Base-by-base conservation (phyloP, 225 moss, liverwort and hornwort genomes). In the Pseudoscleropodium purum region DNA sequence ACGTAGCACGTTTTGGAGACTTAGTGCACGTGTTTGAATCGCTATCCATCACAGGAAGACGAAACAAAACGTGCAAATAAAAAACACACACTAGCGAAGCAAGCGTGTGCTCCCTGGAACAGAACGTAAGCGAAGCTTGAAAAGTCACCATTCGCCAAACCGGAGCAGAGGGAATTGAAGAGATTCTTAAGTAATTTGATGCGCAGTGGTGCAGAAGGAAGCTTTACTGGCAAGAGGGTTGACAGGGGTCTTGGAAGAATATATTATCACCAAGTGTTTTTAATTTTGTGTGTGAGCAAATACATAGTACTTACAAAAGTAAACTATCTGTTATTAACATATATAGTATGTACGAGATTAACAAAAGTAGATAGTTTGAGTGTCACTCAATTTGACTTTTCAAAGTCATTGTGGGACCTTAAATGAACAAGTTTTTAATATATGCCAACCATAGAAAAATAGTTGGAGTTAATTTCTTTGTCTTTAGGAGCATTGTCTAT, bases 351-450 rank as follows among this genome's bases (percentile, higher is more conserved):
- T 69, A n/a, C 21, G n/a, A 37, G 68, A 21, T 7, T n/a, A 68
- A 11, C 3, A 23, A 13, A n/a, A 13, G n/a, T n/a, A n/a, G 11
- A 6, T 68, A n/a, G 12, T 68, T 68, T 68, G 68, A 68, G 4
- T 37, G 21, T 69, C 23, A n/a, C 24, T 69, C 0, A 1, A n/a
- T 69, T n/a, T 69, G 13, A 13, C n/a, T n/a, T 69, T n/a, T n/a
- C 13, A 13, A n/a, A 69, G 24, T n/a, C 23, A 24, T 69, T 24
- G 1, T 7, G 2, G 23, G n/a, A n/a, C 23, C 5, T n/a, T n/a
- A 13, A 69, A n/a, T n/a, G n/a, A 69, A 24, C 0, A 2, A 2
- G n/a, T 0, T 69, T 23, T n/a, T n/a, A 0, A 7, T 13, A 0
- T n/a, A 24, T 69, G n/a, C 12, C 13, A 7, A 69, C n/a, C 4